Evolutionary conservation across 805 yeast species (phyloP), one percentile per base, ranked within the genome.

Genomic region (Kockiozyma suomiensis): DNA sequence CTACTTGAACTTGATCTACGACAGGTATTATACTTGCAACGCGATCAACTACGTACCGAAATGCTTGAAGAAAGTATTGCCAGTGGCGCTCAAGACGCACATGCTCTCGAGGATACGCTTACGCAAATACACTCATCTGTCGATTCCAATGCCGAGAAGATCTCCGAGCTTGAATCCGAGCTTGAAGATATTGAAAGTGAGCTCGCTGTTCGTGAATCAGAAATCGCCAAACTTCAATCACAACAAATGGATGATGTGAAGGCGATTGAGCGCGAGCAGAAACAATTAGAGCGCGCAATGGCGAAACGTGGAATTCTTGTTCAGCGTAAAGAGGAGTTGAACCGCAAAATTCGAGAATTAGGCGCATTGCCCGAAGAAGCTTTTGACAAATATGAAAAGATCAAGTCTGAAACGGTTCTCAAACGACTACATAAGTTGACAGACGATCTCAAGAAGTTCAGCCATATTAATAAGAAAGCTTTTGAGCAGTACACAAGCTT

Each of bases 301-400:
- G 80, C 87, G 21, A 86, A 82, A 68, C 88, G 85, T 64, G 78
- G 87, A 1, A 70, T 86, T 3, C 73, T 90, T 50, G 70, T 76
- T 3, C 75, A 79, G 45, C 80, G 96, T 64, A 80, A 88, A 60
- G 89, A 87, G 50, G 96, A 88, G 65, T 73, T 89, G 25, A 86
- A 85, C 64, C 82, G 80, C 60, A 88, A 83, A 69, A 85, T 91
- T 32, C 79, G 92, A 62, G 96, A 88, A 43, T 75, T 92, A 42
- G 97, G 97, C n/a, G 88, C 88, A 2, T 76, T 93, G 17, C 93
- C 97, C 0, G 97, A 91, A 68, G 91, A 88, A 55, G 91, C 94
- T 0, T 85, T 89, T 65, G 79, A 78, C 13, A 70, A 73, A 35
- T 82, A 78, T 68, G 79, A 78, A 37, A 71, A 74, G 37, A 67